phyloP scores from a whole-genome alignment of 2,329 filamentous ascomycete genomes.

The Nothomitra cinnamomea region DNA sequence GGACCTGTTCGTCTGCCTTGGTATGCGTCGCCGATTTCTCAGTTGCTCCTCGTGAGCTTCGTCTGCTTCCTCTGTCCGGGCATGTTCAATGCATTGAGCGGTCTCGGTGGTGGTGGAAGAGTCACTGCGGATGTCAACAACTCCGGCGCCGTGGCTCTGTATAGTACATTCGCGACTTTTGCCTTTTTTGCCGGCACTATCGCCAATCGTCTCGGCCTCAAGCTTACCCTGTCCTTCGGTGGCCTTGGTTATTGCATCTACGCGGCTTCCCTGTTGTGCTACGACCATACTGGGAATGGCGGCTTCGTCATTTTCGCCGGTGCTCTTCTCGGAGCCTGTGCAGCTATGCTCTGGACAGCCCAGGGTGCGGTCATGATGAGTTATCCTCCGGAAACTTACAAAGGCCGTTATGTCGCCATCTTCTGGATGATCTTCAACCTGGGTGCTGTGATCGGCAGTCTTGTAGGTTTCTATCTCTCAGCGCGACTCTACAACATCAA shows the following conservation, averaged over 20 bases:
- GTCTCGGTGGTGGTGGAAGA: slow-evolving; percentile 47
- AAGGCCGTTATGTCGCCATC: slow-evolving; percentile 76
- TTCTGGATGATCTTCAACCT: slow-evolving; percentile 96
- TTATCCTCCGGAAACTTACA: slow-evolving; percentile 64
- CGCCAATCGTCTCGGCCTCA: slow-evolving; percentile 59
- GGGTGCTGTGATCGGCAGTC: slow-evolving; percentile 70
- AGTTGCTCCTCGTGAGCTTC: slow-evolving; percentile 53
- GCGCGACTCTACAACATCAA: slow-evolving; percentile 14
- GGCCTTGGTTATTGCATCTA: slow-evolving; percentile 66
- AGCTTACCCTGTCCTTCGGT: slow-evolving; percentile 49
- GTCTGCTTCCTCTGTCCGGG: slow-evolving; percentile 58
- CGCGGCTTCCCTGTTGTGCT: slow-evolving; percentile 51
- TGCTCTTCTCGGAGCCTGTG: slow-evolving; percentile 59
- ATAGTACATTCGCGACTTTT: slow-evolving; percentile 36
- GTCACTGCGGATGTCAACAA: slow-evolving; percentile 40
- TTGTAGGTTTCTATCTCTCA: slow-evolving; percentile 35
- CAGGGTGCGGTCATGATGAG: slow-evolving; percentile 82
- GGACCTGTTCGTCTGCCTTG: slow-evolving; percentile 38
- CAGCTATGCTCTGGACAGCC: slow-evolving; percentile 65
- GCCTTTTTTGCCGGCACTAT: slow-evolving; percentile 61
- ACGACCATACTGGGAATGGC: slow-evolving; percentile 47
- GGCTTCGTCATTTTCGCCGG: slow-evolving; percentile 65
- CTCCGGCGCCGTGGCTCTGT: slow-evolving; percentile 44
- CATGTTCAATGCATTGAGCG: slow-evolving; percentile 53
- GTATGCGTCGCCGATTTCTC: slow-evolving; percentile 57